phyloP scores from a whole-genome alignment of 768 basidiomycete species.

The Xerocomellus dryophilus region DNA sequence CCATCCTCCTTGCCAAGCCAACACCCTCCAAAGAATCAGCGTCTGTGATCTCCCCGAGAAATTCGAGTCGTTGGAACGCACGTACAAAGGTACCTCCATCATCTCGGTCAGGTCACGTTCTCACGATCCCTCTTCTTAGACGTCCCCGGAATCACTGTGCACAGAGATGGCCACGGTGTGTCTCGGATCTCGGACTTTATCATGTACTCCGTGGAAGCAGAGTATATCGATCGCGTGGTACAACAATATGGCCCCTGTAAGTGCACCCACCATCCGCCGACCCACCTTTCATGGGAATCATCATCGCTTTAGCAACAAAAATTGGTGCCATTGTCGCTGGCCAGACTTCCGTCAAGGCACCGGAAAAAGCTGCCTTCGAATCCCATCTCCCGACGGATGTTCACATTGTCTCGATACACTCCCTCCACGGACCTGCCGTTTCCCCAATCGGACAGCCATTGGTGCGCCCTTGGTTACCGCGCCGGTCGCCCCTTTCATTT shows the following conservation, averaged over 20 bases:
- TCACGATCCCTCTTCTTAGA: conserved; percentile 34
- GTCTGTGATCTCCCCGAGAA: conserved; percentile 84
- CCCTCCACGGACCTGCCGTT: conserved; percentile 90
- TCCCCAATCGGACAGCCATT: conserved; percentile 87
- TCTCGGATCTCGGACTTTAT: conserved; percentile 90
- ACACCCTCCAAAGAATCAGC: conserved; percentile 57
- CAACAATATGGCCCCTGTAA: conserved; percentile 87
- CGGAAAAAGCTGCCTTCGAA: conserved; percentile 89
- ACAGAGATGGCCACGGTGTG: conserved; percentile 82
- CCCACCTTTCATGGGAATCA: not conserved
- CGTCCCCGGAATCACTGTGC: conserved; percentile 59
- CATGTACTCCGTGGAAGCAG: conserved; percentile 94
- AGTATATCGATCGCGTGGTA: conserved; percentile 80
- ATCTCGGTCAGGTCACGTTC: conserved; percentile 2
- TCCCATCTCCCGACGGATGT: conserved; percentile 81
- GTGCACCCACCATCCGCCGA: conserved; percentile 23
- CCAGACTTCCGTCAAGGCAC: conserved; percentile 96
- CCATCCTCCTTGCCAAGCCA: not conserved
- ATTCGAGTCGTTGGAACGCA: conserved; percentile 56
- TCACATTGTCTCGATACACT: conserved; percentile 90
- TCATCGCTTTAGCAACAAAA: conserved; percentile 68
- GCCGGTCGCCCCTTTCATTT: not conserved
- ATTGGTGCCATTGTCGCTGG: conserved; percentile 89
- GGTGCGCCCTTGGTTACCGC: conserved; percentile 42
- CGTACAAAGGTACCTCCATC: conserved; percentile 60